Percentiles rank a stretch among this genome's conserved stretches.
phyloP scores from a whole-genome alignment of 2,329 filamentous ascomycete species.

The Cytospora paraplurivora region DNA sequence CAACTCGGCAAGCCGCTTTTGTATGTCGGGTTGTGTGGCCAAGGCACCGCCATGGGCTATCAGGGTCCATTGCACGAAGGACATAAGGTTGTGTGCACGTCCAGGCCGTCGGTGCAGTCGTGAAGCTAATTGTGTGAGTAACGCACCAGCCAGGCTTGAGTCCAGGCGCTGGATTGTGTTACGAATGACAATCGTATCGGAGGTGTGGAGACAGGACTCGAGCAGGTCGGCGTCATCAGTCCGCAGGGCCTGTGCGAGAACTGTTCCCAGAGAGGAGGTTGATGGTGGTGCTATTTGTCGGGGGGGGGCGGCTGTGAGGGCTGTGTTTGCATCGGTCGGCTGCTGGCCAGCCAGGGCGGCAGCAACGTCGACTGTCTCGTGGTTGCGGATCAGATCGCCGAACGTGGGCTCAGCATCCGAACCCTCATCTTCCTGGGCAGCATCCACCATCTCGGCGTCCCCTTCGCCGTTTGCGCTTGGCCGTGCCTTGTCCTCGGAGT shows the following conservation, averaged over 20 bases:
- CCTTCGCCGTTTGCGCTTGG: slow-evolving; percentile 16
- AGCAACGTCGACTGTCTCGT: slow-evolving; percentile 76
- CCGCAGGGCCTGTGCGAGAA: slow-evolving; percentile 89
- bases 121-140: slow-evolving; percentile 84
- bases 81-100: slow-evolving; percentile 84
- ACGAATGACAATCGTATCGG: slow-evolving; percentile 75
- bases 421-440: slow-evolving; percentile 49
- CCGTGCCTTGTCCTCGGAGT: slow-evolving; percentile 27
- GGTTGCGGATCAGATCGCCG: slow-evolving; percentile 78
- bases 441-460: slow-evolving; percentile 34
- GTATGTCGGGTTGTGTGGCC: slow-evolving; percentile 80
- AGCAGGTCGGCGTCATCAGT: slow-evolving; percentile 89
- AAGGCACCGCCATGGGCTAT: slow-evolving; percentile 90
- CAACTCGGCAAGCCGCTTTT: slow-evolving; percentile 75
- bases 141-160: slow-evolving; percentile 74
- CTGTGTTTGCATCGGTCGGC: slow-evolving; percentile 31
- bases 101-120: slow-evolving; percentile 85
- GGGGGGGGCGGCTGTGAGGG: slow-evolving; percentile 42
- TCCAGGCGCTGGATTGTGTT: slow-evolving; percentile 90
- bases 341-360: slow-evolving; percentile 54
- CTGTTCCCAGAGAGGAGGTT: slow-evolving; percentile 81
- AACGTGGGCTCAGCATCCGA: slow-evolving; percentile 67
- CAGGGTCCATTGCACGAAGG: slow-evolving; percentile 95
- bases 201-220: slow-evolving; percentile 86
- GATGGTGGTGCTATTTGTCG: slow-evolving; percentile 63